phyloP scores from a whole-genome alignment of 371 early-diverging fungal genomes.

The Sporodiniella umbellata region DNA sequence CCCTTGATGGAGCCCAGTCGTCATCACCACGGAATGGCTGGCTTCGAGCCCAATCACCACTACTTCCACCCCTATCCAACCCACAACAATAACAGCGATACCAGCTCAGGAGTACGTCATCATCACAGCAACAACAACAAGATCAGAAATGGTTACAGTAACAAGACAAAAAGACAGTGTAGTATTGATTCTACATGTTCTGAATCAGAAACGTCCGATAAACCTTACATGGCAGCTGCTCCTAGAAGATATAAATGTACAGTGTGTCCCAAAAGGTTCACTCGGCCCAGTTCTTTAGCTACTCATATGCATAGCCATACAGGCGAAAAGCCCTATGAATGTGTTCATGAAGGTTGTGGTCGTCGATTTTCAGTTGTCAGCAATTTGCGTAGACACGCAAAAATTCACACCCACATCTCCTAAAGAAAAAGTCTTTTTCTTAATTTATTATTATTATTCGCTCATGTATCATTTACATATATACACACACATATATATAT shows the following conservation, averaged over 20 bases:
- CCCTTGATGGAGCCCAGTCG: not conserved
- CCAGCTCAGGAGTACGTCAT: too few species aligned
- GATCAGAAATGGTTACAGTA: not conserved
- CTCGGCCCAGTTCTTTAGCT: conserved; percentile 31
- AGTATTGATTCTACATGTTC: not conserved
- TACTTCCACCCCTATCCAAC: not conserved
- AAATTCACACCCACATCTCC: conserved; percentile 29
- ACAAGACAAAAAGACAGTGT: not conserved
- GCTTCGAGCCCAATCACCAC: not conserved
- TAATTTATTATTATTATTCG: too few species aligned
- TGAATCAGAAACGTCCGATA: not conserved
- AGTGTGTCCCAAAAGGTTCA: conserved; percentile 30
- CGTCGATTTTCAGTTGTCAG: conserved; percentile 34
- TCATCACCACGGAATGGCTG: not conserved
- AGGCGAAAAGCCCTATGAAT: conserved; percentile 39
- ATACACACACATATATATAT: too few species aligned
- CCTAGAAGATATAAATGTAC: conserved; percentile 28
- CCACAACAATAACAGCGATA: not conserved
- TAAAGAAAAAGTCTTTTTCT: too few species aligned
- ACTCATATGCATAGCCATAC: conserved; percentile 39
- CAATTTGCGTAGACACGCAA: conserved; percentile 33
- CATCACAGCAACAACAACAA: not conserved
- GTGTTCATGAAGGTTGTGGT: conserved; percentile 26
- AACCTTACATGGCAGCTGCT: not conserved
- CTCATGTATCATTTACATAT: too few species aligned